Base-by-base conservation (phyloP, 306 rosid species). In the Crotalaria pallida region DNA sequence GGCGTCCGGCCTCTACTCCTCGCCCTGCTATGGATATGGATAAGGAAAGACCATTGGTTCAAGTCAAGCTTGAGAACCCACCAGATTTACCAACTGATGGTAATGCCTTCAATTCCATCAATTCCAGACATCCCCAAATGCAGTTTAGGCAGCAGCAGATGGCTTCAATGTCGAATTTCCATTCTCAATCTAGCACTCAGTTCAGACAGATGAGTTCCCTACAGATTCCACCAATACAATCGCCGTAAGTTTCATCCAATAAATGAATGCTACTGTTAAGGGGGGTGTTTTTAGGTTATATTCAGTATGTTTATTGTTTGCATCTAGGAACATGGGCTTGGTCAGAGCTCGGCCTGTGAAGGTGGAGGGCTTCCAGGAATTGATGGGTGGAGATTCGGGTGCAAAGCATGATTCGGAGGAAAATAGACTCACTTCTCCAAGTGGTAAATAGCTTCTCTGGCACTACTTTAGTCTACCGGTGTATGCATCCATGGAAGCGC, bases 291-390 rank as follows among this genome's bases (percentile, higher is more conserved):
- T 41, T 12, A 49, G 53, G 45, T 21, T 21, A 75, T 19, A 26
- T 12, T 67, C 73, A 41, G 11, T 40, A 62, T 71, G 44, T 40
- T 57, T 24, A 50, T 65, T 52, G 22, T 81, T 23, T 75, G 79
- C 17, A 2, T 67, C 84, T 80, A 93, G 98, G 93, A 93, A 79
- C 81, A 53, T 55, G 58, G 41, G 86, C 58, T 71, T 88, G 66
- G 85, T 81, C 70, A 81, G 98, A 80, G 90, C 98, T 29, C 97
- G 86, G 5, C 98, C 98, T 2, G 94, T 93, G 81, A 93, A 93
- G 83, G 98, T 93, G 16, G 98, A 88, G 75, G 98, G 92, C 50
- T 93, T 93, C 81, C 80, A 69, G 74, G 98, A 93, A 71, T 85
- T 93, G 71, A 87, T 93, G 94, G 98, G 98, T 24, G 96, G 92